Evolutionary conservation across 495 filamentous ascomycete genomes (phyloP), one percentile per base, ranked within the genome.

Genomic region (Penicillium canescens): DNA sequence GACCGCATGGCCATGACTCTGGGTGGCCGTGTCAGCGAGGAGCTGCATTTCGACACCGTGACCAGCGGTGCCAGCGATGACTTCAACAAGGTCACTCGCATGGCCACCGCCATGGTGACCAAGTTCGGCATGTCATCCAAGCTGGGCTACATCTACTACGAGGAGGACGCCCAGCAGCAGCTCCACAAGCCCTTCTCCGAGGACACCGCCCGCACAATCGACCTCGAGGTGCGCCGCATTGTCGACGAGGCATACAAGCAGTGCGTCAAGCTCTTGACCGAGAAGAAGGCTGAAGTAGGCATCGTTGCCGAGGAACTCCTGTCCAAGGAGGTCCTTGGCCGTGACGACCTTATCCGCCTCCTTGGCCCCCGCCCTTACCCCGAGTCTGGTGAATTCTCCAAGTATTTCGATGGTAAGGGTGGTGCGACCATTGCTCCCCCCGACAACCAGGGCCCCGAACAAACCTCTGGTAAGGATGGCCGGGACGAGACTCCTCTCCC

Each of bases 1-100:
- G 94, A 98, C 71, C 91, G 95, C 54, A 98, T 98, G 95, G 94
- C 95, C 55, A 98, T 98, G 94, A 96, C 94, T 14, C 84, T 98
- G 36, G 94, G 89, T 60, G 94, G 94, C 3, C 87, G 94, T 56
- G 89, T 98, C 37, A 92, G 87, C 35, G 94, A 98, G 72, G 94
- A 98, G 71, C 67, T 98, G 4, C 91, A 98, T 72, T 98, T 98
- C 70, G 87, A 92, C 21, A 96, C 90, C 9, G 93, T 98, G 20
- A 98, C 95, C 5, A 90, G 86, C 53, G 94, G 94, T 41, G 94
- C 94, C 16, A 89, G 84, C 36, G 94, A 98, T 68, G 94, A 98
- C 66, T 98, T 98, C 81, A 96, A 96, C 73, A 98, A 98, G 73
- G 95, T 97, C 24, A 98, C 95, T 8, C 82, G 84, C 42, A 90